A percentile compares a stretch with the other conserved stretches of the same genome.
Evolutionary conservation across 2,329 filamentous ascomycete species (phyloP).

Genomic region (Sporothrix globosa): DNA sequence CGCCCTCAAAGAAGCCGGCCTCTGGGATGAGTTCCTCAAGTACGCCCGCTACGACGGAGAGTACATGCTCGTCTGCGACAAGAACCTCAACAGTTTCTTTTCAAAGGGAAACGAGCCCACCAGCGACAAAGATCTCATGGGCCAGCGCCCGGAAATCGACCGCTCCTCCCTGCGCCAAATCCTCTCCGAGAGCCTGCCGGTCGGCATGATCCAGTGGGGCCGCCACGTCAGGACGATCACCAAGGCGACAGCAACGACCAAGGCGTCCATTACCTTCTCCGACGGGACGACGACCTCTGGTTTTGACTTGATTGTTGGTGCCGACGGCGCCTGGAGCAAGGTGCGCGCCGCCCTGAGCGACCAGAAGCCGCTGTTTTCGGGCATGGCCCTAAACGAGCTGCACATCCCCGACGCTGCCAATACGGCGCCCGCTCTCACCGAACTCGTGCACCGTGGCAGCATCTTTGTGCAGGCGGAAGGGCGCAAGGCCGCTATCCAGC

Average conservation of each 20-base stretch:
- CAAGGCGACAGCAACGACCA: conserved; percentile 33
- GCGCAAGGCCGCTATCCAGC: conserved; percentile 49
- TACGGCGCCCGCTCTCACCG: conserved; percentile 49
- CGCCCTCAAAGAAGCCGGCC: conserved; percentile 54
- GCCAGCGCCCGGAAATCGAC: conserved; percentile 58
- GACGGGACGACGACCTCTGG: conserved; percentile 42
- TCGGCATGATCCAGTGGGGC: conserved; percentile 52
- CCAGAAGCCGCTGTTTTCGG: conserved; percentile 51
- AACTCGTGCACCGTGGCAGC: conserved; percentile 53
- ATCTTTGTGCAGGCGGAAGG: conserved; percentile 51
- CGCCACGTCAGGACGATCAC: conserved; percentile 49
- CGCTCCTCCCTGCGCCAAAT: conserved; percentile 50
- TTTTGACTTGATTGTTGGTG: conserved; percentile 48
- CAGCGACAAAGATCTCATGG: conserved; percentile 24
- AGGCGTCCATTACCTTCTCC: conserved; percentile 46
- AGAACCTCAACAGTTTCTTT: conserved; percentile 45
- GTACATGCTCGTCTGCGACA: conserved; percentile 52
- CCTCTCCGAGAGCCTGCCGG: conserved; percentile 51
- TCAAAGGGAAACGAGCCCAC: conserved; percentile 42
- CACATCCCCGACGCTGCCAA: conserved; percentile 48
- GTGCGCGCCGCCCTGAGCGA: conserved; percentile 44
- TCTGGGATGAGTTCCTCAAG: conserved; percentile 56
- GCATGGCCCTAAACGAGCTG: conserved; percentile 51
- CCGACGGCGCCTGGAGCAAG: conserved; percentile 47
- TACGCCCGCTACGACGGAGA: conserved; percentile 58